A percentile compares a stretch with the other conserved stretches of the same genome.
Conservation (phyloP, 2,329 filamentous ascomycete genomes). For the Davidsoniella neocaledoniae region DNA sequence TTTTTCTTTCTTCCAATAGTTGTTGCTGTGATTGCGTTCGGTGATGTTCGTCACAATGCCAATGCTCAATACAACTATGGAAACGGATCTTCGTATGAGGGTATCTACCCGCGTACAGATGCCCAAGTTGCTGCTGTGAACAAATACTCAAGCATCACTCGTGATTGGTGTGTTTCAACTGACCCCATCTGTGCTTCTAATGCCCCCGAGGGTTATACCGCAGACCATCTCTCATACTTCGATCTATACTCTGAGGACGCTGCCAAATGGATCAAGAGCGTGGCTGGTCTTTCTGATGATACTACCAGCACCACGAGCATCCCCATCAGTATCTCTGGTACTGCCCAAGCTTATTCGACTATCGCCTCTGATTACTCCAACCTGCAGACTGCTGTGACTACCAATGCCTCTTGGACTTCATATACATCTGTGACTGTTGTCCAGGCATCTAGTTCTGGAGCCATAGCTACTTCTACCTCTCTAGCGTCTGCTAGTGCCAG, state of each 20-base stretch:
- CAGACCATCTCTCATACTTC: constrained; percentile 13
- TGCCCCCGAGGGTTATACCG: constrained; percentile 13
- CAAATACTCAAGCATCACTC: constrained; percentile 17
- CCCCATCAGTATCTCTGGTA: no score
- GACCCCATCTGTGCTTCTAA: constrained; percentile 25
- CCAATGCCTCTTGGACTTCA: no score
- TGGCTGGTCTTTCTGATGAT: not conserved
- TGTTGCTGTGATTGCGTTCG: constrained; percentile 20
- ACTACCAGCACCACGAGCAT: no score
- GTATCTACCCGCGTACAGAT: constrained; percentile 19
- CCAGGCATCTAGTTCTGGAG: no score
- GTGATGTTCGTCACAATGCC: constrained; percentile 21
- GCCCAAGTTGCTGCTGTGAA: constrained; percentile 18
- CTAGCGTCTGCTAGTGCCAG: not conserved
- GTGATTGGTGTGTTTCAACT: constrained; percentile 21
- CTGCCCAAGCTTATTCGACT: no score
- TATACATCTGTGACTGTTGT: no score
- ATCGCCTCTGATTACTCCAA: no score
- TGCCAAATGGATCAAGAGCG: not conserved
- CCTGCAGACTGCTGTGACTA: no score
- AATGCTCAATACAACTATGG: constrained; percentile 21
- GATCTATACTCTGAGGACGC: constrained; percentile 7
- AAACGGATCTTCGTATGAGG: constrained; percentile 15
- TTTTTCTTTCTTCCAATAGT: constrained; percentile 15
- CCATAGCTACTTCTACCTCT: no score